Conservation (phyloP, 2,329 filamentous ascomycete genomes). For the Exophiala calicioides region DNA sequence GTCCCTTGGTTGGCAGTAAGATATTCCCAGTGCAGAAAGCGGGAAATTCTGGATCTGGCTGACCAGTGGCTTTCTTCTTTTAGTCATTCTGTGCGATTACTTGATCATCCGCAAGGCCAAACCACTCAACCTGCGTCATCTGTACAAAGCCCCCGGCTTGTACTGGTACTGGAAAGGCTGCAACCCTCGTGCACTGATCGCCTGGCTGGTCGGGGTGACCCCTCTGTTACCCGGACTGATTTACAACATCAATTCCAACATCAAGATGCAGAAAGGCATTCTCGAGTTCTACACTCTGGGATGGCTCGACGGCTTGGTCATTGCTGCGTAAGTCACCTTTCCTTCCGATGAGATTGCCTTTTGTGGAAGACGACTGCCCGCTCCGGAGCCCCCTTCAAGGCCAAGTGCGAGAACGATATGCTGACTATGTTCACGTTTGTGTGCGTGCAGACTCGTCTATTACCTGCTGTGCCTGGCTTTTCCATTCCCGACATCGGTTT, state of each 20-base stretch:
- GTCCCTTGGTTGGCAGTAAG: slow-evolving; percentile 51
- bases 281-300: slow-evolving; percentile 62
- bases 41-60: too few relatives aligned
- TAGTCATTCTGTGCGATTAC: slow-evolving; percentile 42
- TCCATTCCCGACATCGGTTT: not conserved
- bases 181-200: slow-evolving; percentile 61
- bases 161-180: slow-evolving; percentile 55
- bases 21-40: too few relatives aligned
- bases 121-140: slow-evolving; percentile 51
- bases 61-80: slow-evolving; percentile 67
- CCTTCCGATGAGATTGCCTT: too few relatives aligned
- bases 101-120: slow-evolving; percentile 31
- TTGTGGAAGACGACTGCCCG: too few relatives aligned
- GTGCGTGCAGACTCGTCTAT: slow-evolving; percentile 4
- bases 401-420: too few relatives aligned
- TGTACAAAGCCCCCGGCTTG: slow-evolving; percentile 52
- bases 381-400: too few relatives aligned
- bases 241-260: slow-evolving; percentile 41
- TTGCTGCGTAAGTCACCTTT: slow-evolving; percentile 8
- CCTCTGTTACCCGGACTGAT: slow-evolving; percentile 60
- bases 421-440: too few relatives aligned
- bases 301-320: slow-evolving; percentile 62
- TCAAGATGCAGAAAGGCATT: slow-evolving; percentile 48
- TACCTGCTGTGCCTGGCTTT: slow-evolving; percentile 11
- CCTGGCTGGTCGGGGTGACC: slow-evolving; percentile 58